Percentiles rank a stretch among this genome's conserved stretches.
These are phyloP conservation scores for Pulveroboletus sp. DNA, from an alignment of 768 basidiomycete species.

Conservation along the genomic window DNA sequence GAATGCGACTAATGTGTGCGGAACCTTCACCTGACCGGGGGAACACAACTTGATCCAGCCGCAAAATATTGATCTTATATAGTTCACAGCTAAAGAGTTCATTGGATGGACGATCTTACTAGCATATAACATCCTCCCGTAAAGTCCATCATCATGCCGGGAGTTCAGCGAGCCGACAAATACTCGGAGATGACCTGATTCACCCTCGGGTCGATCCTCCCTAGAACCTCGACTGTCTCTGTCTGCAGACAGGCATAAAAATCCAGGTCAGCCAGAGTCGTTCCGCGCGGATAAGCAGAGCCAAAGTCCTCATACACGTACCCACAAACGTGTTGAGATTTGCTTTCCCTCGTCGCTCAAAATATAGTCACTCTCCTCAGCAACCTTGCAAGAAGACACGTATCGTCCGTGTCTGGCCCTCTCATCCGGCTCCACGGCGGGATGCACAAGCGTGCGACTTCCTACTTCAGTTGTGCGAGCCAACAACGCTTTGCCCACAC, in stretches of 20 bases:
- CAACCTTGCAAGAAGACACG: slow-evolving; percentile 23
- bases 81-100: no score
- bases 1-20: no score
- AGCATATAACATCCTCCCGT: neutral
- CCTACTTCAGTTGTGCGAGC: slow-evolving; percentile 35
- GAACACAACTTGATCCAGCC: no score
- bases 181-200: slow-evolving; percentile 24
- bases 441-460: slow-evolving; percentile 34
- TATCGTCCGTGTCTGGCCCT: slow-evolving; percentile 29
- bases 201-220: slow-evolving; percentile 28
- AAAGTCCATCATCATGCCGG: neutral
- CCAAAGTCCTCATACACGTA: slow-evolving; percentile 11
- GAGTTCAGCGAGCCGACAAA: slow-evolving; percentile 13
- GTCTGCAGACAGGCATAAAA: slow-evolving; percentile 8
- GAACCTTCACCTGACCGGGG: no score
- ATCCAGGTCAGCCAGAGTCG: slow-evolving; percentile 1
- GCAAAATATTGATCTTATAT: no score
- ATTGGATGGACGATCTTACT: neutral
- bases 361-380: slow-evolving; percentile 33
- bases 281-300: neutral
- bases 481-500: slow-evolving; percentile 17
- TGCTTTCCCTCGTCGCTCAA: slow-evolving; percentile 30
- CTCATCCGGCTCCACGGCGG: slow-evolving; percentile 27
- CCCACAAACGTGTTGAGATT: slow-evolving; percentile 33
- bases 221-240: slow-evolving; percentile 28